Base-by-base conservation (phyloP, 1,139 yeast genomes). In the Debaryomycetaceae sp. region DNA sequence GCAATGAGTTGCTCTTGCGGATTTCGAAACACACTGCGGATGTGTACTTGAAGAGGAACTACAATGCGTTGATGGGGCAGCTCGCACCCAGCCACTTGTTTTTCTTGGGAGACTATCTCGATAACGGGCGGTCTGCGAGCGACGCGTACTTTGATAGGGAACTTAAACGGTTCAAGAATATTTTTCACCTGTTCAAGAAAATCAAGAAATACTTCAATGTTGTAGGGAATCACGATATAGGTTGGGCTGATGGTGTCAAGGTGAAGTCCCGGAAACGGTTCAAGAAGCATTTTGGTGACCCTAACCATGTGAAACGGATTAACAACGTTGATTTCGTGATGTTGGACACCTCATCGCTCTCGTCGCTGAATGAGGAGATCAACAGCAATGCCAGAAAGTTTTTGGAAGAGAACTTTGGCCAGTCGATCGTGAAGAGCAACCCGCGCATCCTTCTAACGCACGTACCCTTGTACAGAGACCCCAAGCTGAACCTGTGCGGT, bases 191-290 rank as follows among this genome's bases (percentile, higher is more conserved):
- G 30, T 46, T 37, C 30, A 44, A 44, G 8, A 50, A 61, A 7
- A 63, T 57, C 16, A 41, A 46, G 29, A 63, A 58, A 40, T 56
- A 56, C 52, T 62, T 65, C 41, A 67, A 70, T 41, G 58, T 74
- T 1, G 77, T 81, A 0, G 83, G 83, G 2, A 78, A 78, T 49
- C 83, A 78, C 50, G 83, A 78, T 55, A 69, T 78, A 31, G 83
- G 83, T 1, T 73, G 70, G 56, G 79, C 74, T 6, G 64, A 75
- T 49, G 72, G 71, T 6, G 79, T 78, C 17, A 65, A 67, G 24
- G 15, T 51, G 4, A 50, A 58, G 6, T 58, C 73, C n/a, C 49
- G 74, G 29, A 53, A 53, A 1, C 55, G 81, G 34, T 78, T 75
- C 43, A 47, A 45, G 17, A 39, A 54, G 14, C 53, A 56, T 18